Percentiles rank a stretch among this genome's conserved stretches.
These are phyloP conservation scores for Neurospora discreta DNA, from an alignment of 495 filamentous ascomycete species.

Conservation along the genomic window DNA sequence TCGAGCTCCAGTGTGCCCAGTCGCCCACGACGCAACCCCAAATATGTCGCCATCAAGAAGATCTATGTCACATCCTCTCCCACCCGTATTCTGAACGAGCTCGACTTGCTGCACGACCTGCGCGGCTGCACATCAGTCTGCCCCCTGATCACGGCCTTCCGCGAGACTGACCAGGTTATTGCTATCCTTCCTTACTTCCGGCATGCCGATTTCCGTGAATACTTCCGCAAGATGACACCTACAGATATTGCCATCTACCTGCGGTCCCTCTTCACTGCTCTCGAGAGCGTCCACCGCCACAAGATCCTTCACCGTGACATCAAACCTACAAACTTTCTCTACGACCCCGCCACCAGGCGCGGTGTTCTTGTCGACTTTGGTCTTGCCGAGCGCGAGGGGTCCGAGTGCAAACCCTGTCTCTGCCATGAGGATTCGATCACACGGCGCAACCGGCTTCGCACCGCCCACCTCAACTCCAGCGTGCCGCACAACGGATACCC, in stretches of 20 bases:
- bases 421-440: slow-evolving; percentile 44
- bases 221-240: slow-evolving; percentile 79
- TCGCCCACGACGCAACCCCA: slow-evolving; percentile 37
- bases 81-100: slow-evolving; percentile 85
- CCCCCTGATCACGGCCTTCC: slow-evolving; percentile 91
- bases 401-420: slow-evolving; percentile 60
- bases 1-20: slow-evolving; percentile 13
- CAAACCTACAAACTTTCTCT: slow-evolving; percentile 99
- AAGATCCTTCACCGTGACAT: slow-evolving; percentile 92
- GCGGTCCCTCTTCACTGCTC: slow-evolving; percentile 72
- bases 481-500: slow-evolving; percentile 58
- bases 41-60: slow-evolving; percentile 94
- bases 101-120: slow-evolving; percentile 90
- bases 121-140: slow-evolving; percentile 73
- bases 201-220: slow-evolving; percentile 90
- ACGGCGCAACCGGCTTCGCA: slow-evolving; percentile 29
- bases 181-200: slow-evolving; percentile 91
- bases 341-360: slow-evolving; percentile 67
- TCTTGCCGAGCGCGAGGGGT: slow-evolving; percentile 73
- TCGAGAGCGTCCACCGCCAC: slow-evolving; percentile 69
- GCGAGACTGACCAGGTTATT: slow-evolving; percentile 86
- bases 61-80: slow-evolving; percentile 97
- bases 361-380: slow-evolving; percentile 96
- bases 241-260: slow-evolving; percentile 83
- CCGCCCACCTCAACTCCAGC: slow-evolving; percentile 28